A percentile compares a stretch with the other conserved stretches of the same genome.
These are phyloP conservation scores for Raphidocelis subcapitata DNA, from an alignment of 139 green algal species.

Conservation along the genomic window DNA sequence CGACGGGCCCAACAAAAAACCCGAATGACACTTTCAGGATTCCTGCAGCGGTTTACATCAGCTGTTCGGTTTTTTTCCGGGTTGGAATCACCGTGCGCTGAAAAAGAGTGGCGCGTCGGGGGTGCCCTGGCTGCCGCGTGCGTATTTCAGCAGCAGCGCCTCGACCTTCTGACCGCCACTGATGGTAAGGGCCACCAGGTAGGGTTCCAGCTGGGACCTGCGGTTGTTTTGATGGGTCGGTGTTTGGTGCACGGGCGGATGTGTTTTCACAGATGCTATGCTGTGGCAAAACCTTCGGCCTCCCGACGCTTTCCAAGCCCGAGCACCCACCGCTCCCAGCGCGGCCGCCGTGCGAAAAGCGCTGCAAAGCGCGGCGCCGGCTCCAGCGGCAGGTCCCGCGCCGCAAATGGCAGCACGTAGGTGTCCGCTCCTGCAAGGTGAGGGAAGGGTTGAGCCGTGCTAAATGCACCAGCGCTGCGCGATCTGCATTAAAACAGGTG, in stretches of 20 bases:
- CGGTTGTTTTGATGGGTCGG: too few relatives aligned
- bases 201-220: constrained; percentile 51
- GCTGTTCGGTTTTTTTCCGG: too few relatives aligned
- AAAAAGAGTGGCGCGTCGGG: constrained; percentile 48
- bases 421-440: constrained; percentile 13
- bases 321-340: constrained; percentile 38
- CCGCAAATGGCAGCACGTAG: constrained; percentile 38
- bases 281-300: too few relatives aligned
- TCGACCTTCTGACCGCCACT: constrained; percentile 51
- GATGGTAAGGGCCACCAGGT: constrained; percentile 50
- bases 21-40: too few relatives aligned
- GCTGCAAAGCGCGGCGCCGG: constrained; percentile 50
- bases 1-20: too few relatives aligned
- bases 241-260: too few relatives aligned
- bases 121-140: constrained; percentile 49
- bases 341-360: constrained; percentile 50
- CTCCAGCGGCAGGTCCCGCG: constrained; percentile 40
- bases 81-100: constrained; percentile 48
- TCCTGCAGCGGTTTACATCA: too few relatives aligned
- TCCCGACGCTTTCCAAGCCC: too few relatives aligned
- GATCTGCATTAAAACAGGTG: background rate
- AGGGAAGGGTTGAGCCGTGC: too few relatives aligned
- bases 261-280: too few relatives aligned
- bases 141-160: constrained; percentile 62
- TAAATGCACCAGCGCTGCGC: too few relatives aligned